Evolutionary conservation across 1,284 basidiomycete genomes (phyloP).

Genomic region (Grifola frondosa): DNA sequence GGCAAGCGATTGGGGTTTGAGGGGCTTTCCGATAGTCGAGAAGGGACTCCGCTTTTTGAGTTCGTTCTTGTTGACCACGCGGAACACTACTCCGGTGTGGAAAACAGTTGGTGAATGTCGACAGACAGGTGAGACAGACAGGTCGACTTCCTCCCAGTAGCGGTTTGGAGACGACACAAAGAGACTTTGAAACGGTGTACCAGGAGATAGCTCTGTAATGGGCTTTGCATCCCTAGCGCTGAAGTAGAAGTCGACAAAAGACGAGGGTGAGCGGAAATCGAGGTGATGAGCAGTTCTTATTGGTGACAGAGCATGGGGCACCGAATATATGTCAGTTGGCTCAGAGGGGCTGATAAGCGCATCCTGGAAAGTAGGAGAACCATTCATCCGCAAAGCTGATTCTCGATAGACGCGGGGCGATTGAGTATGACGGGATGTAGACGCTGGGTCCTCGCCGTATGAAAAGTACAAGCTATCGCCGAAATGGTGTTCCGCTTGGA

Average conservation of each 20-base stretch:
- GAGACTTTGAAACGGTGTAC: slow-evolving; percentile 23
- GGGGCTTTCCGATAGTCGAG: slow-evolving; percentile 17
- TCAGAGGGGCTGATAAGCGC: no score
- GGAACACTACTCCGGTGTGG: no score
- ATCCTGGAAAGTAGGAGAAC: slow-evolving; percentile 14
- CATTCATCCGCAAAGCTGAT: slow-evolving; percentile 15
- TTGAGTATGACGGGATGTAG: neutral
- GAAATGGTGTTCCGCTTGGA: no score
- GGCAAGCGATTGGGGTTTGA: slow-evolving; percentile 8
- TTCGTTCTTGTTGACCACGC: no score
- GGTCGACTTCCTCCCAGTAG: slow-evolving; percentile 18
- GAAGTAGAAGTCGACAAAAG: slow-evolving; percentile 7
- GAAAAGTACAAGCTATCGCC: no score
- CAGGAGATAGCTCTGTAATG: slow-evolving; percentile 12
- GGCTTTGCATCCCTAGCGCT: slow-evolving; percentile 9
- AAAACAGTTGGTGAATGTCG: slow-evolving; percentile 7
- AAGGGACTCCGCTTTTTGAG: no score
- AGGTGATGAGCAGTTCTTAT: slow-evolving; percentile 8
- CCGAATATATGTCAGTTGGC: no score
- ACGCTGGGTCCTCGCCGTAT: no score
- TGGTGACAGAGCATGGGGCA: slow-evolving; percentile 4
- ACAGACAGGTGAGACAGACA: slow-evolving; percentile 24
- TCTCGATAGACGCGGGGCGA: slow-evolving; percentile 15
- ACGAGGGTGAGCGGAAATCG: slow-evolving; percentile 13
- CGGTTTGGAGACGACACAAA: slow-evolving; percentile 23